Percentiles rank a stretch among this genome's conserved stretches.
phyloP scores from a whole-genome alignment of 345 rosid species.

The Jatropha curcas region DNA sequence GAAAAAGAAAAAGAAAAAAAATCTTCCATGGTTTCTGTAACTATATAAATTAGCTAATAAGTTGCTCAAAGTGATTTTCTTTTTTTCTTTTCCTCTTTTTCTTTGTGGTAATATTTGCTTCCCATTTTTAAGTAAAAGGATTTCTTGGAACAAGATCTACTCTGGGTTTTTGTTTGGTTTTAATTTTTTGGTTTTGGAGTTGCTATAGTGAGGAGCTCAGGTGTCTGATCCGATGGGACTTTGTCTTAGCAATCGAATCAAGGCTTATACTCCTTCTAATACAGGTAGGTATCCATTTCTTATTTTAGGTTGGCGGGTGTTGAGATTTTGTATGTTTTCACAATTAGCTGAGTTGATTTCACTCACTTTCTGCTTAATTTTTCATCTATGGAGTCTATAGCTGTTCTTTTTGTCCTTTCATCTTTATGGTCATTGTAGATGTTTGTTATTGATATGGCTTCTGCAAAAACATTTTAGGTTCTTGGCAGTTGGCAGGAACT shows the following conservation, averaged over 20 bases:
- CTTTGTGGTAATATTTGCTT: no score
- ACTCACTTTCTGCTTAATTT: background rate
- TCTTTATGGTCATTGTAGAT: background rate
- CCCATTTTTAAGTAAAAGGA: background rate
- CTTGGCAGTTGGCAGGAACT: background rate
- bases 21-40: background rate
- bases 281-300: conserved; percentile 44
- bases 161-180: conserved; percentile 7
- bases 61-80: background rate
- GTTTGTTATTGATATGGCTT: background rate
- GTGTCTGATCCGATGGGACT: conserved; percentile 60
- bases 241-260: conserved; percentile 84
- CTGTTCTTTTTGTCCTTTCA: background rate
- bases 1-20: background rate
- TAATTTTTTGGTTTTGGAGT: background rate
- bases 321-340: background rate
- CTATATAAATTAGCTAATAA: background rate
- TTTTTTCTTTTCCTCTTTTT: background rate
- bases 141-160: conserved; percentile 15
- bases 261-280: conserved; percentile 66
- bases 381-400: background rate
- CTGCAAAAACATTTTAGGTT: background rate
- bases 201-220: background rate
- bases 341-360: background rate
- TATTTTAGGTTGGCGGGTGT: background rate